A percentile compares a stretch with the other conserved stretches of the same genome.
Evolutionary conservation across 202 grass and related monocot species (phyloP).

Genomic region (Panicum hallii): DNA sequence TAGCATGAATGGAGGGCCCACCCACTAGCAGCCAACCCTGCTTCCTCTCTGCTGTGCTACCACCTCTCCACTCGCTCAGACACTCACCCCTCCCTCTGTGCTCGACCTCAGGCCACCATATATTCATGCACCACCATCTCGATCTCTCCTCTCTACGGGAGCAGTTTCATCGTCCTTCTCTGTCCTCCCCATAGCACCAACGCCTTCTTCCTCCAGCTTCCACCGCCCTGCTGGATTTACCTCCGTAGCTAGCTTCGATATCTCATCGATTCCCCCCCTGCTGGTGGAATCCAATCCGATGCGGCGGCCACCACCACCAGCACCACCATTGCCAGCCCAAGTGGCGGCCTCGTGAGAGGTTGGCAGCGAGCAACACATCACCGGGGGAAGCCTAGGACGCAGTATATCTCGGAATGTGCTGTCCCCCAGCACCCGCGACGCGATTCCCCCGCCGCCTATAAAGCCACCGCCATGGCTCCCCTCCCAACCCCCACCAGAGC

Average conservation of each 20-base stretch:
- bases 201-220: background rate
- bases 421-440: slow-evolving; percentile 52
- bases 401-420: slow-evolving; percentile 79
- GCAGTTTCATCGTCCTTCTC: background rate
- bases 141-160: background rate
- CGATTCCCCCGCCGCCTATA: slow-evolving; percentile 51
- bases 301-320: slow-evolving; percentile 36
- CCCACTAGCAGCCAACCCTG: slow-evolving; percentile 3
- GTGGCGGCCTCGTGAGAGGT: slow-evolving; percentile 47
- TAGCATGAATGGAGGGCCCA: background rate
- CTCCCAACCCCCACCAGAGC: slow-evolving; percentile 43
- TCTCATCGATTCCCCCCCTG: background rate
- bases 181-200: background rate
- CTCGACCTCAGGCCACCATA: slow-evolving; percentile 7
- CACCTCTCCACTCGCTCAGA: background rate
- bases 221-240: background rate
- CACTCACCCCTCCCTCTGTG: background rate
- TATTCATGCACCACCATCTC: background rate
- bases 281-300: slow-evolving; percentile 41
- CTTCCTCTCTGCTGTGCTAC: background rate
- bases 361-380: slow-evolving; percentile 43
- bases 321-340: slow-evolving; percentile 51
- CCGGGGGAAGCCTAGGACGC: slow-evolving; percentile 37
- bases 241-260: background rate
- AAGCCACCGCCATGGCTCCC: slow-evolving; percentile 48